Percentiles rank a stretch among this genome's conserved stretches.
These are phyloP conservation scores for Uncinocarpus reesii DNA, from an alignment of 2,329 filamentous ascomycete genomes.

Conservation along the genomic window DNA sequence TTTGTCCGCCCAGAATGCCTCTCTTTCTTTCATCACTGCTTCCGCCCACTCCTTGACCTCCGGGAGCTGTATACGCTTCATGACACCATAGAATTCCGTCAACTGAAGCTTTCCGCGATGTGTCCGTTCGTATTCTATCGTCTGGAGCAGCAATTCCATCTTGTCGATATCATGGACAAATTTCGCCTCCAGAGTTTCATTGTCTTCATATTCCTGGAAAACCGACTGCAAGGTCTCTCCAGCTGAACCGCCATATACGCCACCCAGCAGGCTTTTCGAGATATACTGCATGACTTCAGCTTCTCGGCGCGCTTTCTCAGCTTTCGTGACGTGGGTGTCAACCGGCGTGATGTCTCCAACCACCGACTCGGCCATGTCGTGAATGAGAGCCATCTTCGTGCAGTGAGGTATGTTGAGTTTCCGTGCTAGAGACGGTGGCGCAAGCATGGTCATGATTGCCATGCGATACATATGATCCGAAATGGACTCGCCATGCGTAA, in stretches of 20 bases:
- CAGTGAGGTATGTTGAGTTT: conserved; percentile 70
- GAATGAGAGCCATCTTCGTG: conserved; percentile 88
- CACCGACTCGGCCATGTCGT: conserved; percentile 93
- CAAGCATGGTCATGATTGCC: conserved; percentile 90
- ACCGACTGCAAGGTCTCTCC: conserved; percentile 64
- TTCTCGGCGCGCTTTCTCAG: conserved; percentile 82
- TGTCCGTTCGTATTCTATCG: conserved; percentile 86
- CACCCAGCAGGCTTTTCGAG: conserved; percentile 59
- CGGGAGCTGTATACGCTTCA: conserved; percentile 58
- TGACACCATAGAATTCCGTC: conserved; percentile 76
- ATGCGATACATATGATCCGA: conserved; percentile 99
- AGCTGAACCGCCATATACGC: conserved; percentile 59
- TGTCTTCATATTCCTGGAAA: conserved; percentile 95
- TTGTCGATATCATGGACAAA: conserved; percentile 98
- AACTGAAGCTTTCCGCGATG: conserved; percentile 59
- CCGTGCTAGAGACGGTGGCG: conserved; percentile 60
- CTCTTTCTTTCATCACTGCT: conserved; percentile 65
- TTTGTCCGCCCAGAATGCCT: conserved; percentile 56
- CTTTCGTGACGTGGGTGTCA: conserved; percentile 64
- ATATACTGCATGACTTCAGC: conserved; percentile 87
- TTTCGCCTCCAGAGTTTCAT: conserved; percentile 66
- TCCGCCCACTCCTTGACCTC: conserved; percentile 74
- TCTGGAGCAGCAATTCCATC: conserved; percentile 87
- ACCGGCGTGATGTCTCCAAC: conserved; percentile 96
- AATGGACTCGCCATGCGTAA: conserved; percentile 71